Base-by-base conservation (phyloP, 768 basidiomycete species). In the Boletales sp. region DNA sequence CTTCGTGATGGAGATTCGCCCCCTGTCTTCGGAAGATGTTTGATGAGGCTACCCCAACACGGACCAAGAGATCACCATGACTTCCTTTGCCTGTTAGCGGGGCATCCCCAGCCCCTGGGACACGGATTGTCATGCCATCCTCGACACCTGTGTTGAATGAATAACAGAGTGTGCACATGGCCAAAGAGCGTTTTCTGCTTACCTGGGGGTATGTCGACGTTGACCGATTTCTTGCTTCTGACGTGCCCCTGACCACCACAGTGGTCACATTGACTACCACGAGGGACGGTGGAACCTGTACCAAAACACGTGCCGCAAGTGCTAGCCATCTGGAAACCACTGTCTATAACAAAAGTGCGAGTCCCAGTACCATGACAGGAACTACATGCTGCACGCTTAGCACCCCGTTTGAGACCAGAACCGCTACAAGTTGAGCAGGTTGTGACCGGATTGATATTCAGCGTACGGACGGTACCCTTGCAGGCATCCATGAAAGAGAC, bases 261-360 rank as follows among this genome's bases (percentile, higher is more conserved):
- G 44, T 76, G 73, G 11, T 79, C 76, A 65, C 96, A 99, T 58
- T 87, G 80, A 46, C 84, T 79, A 38, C 80, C 83, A 25, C 81
- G 82, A 49, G 93, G 92, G 32, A 96, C 81, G 2, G 79, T 81
- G 38, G 81, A 82, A 21, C 96, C 96, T 28, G 79, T 75, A 10
- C 96, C 96, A 15, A 79, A 75, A 69, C 96, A 99, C 25, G 79
- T 65, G 47, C 76, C 74, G 71, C 96, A 99, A 30, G 92, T 93
- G 54, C 84, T 90, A 19, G 93, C 85, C 92, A 99, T 94, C 66
- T 93, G 90, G 81, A 99, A 98, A 15, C 96, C 96, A 65, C 79
- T 86, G 63, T 91, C 85, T 62, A 99, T 81, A 46, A 91, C 84
- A 68, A 90, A 97, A 15, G 93, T 90, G 67, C 85, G 82, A 33